Evolutionary conservation across 306 rosid genomes (phyloP), one percentile per base, ranked within the genome.

Genomic region (Sicyos baderoa): DNA sequence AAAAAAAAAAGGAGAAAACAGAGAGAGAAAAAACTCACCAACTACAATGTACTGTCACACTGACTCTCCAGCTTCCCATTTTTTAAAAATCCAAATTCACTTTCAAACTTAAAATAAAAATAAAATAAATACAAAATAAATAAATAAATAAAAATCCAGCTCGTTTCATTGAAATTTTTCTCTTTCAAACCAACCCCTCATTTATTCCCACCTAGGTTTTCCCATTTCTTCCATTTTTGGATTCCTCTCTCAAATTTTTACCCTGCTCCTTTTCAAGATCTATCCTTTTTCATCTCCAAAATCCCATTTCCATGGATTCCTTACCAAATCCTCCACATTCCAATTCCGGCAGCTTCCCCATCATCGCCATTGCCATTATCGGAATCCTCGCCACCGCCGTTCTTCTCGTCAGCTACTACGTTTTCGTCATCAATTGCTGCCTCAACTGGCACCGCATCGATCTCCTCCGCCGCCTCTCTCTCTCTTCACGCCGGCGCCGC

Each of bases 351-450:
- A 85, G 94, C 55, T 93, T 93, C 50, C 99, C 99, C 71, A 90
- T 93, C 49, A 86, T 93, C 53, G 99, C 96, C 48, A 80, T 93
- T 68, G 99, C 97, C 29, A 51, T 90, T 7, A 93, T 93, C 11
- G 99, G 99, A 74, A 93, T 93, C 68, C 16, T 93, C 16, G 94
- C 97, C 65, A 93, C 99, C 0, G 94, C 91, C 40, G 82, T 93
- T 80, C 83, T 93, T 73, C 88, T 93, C 0, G 90, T 93, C 21
- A 79, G 91, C 76, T 93, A 93, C 84, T 93, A 93, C 83, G 76
- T 93, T 79, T 93, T 93, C 73, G 97, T 93, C 57, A 93, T 93
- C 86, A 93, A 93, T 51, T 90, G 99, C 86, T 93, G 99, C 75
- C 91, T 93, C 70, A 88, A 76, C 61, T 93, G 99, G 99, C 99